phyloP scores from a whole-genome alignment of 306 rosid species.

The Acacia acuminata region DNA sequence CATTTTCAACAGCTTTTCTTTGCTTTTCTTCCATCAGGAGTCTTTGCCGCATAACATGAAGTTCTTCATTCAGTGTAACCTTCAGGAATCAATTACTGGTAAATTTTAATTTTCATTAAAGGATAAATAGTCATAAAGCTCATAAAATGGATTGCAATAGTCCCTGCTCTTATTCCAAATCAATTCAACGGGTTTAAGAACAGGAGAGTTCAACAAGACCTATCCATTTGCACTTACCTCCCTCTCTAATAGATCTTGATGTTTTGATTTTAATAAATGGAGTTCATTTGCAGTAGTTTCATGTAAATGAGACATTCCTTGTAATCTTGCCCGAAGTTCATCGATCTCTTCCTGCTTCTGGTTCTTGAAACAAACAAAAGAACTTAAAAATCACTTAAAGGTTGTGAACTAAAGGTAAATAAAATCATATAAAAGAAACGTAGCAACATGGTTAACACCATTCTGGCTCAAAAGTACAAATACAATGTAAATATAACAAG shows the following conservation, averaged over 20 bases:
- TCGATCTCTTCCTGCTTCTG: constrained; percentile 48
- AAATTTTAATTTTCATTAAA: constrained; percentile 5
- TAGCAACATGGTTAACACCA: neutral
- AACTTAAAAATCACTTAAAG: neutral
- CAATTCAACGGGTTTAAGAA: neutral
- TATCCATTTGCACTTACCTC: constrained; percentile 40
- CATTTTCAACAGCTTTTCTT: constrained; percentile 51
- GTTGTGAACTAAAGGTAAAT: neutral
- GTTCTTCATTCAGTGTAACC: constrained; percentile 54
- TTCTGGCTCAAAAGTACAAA: neutral
- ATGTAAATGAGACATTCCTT: constrained; percentile 42
- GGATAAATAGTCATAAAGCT: neutral
- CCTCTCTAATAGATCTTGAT: constrained; percentile 39
- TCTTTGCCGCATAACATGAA: constrained; percentile 41
- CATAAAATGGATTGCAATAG: neutral
- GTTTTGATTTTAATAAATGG: constrained; percentile 48
- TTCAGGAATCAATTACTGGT: constrained; percentile 14
- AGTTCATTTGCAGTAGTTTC: constrained; percentile 48
- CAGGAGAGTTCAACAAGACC: neutral
- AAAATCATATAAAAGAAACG: neutral
- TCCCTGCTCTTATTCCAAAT: neutral
- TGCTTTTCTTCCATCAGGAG: constrained; percentile 55
- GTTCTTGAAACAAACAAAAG: constrained; percentile 21
- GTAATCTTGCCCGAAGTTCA: constrained; percentile 45
- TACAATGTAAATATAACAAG: neutral